Conservation (phyloP, 2,329 filamentous ascomycete species). For the Alternaria conjuncta region DNA sequence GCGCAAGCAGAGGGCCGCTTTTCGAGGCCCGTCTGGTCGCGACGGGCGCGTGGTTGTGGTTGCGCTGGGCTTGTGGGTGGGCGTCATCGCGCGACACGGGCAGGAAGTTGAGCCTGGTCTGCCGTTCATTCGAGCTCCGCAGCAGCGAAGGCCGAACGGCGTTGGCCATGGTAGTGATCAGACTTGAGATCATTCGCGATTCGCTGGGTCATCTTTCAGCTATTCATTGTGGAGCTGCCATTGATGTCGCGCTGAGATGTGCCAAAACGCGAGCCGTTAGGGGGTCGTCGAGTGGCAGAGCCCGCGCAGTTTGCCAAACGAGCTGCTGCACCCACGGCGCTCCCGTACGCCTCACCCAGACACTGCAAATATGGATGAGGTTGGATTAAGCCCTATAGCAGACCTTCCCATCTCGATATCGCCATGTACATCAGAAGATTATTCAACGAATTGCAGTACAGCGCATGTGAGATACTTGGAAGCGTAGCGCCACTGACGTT, state of each 20-base stretch:
- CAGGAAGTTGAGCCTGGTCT: constrained; percentile 38
- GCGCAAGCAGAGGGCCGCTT: constrained; percentile 29
- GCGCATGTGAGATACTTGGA: constrained; percentile 19
- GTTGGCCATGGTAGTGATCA: constrained; percentile 34
- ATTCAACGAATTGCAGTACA: constrained; percentile 25
- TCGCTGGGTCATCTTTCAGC: constrained; percentile 37
- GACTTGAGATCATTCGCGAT: constrained; percentile 24
- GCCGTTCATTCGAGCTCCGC: constrained; percentile 44
- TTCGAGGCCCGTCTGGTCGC: constrained; percentile 38
- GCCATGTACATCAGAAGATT: constrained; percentile 5
- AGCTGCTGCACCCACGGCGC: constrained; percentile 17
- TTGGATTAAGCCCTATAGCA: constrained; percentile 25
- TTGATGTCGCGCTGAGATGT: constrained; percentile 38
- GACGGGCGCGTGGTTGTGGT: constrained; percentile 26
- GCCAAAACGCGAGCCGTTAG: constrained; percentile 38
- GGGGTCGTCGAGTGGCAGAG: constrained; percentile 29
- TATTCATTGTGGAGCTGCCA: constrained; percentile 32
- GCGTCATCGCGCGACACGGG: constrained; percentile 36
- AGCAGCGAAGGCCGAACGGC: constrained; percentile 30
- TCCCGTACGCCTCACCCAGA: constrained; percentile 1
- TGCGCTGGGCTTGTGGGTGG: constrained; percentile 20
- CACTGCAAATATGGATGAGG: constrained; percentile 9
- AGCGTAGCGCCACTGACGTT: constrained; percentile 24
- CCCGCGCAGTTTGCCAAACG: constrained; percentile 29
- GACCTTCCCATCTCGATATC: constrained; percentile 10